Percentiles rank a stretch among this genome's conserved stretches.
Evolutionary conservation across 2,329 filamentous ascomycete species (phyloP).

Genomic region (Epichloe hybrida): DNA sequence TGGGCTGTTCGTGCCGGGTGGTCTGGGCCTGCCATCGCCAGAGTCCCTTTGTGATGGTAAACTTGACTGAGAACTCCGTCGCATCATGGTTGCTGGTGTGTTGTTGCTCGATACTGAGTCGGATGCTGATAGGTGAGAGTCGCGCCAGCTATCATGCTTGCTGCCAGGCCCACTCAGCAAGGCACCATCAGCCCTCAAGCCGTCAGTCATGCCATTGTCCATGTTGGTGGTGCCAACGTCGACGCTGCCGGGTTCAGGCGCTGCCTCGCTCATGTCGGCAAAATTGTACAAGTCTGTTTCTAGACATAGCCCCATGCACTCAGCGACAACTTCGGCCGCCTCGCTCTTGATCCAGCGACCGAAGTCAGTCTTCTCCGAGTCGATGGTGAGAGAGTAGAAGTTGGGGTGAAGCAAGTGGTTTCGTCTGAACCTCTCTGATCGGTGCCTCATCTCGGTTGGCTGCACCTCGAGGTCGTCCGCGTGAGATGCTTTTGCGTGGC

Average conservation of each 20-base stretch:
- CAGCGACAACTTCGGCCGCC: constrained; percentile 64
- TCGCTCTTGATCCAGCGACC: constrained; percentile 71
- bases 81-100: constrained; percentile 23
- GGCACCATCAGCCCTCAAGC: constrained; percentile 22
- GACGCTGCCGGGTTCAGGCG: constrained; percentile 9
- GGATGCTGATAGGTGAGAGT: constrained; percentile 37
- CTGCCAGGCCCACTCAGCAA: constrained; percentile 27
- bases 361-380: constrained; percentile 64
- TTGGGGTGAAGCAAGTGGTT: constrained; percentile 71
- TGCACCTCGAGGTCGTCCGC: constrained; percentile 67
- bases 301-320: constrained; percentile 58
- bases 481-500: constrained; percentile 55
- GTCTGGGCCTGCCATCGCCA: constrained; percentile 23
- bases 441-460: constrained; percentile 60
- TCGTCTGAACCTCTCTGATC: constrained; percentile 61
- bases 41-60: constrained; percentile 35
- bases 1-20: constrained; percentile 43
- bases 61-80: constrained; percentile 35
- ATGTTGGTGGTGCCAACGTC: constrained; percentile 10
- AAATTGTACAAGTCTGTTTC: constrained; percentile 15
- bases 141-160: constrained; percentile 34
- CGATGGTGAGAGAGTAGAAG: constrained; percentile 66
- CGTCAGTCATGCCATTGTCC: constrained; percentile 18
- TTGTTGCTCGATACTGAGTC: constrained; percentile 28
- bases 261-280: constrained; percentile 9